Evolutionary conservation across 768 basidiomycete genomes (phyloP), one percentile per base, ranked within the genome.

Genomic region (Mycena galericulata): DNA sequence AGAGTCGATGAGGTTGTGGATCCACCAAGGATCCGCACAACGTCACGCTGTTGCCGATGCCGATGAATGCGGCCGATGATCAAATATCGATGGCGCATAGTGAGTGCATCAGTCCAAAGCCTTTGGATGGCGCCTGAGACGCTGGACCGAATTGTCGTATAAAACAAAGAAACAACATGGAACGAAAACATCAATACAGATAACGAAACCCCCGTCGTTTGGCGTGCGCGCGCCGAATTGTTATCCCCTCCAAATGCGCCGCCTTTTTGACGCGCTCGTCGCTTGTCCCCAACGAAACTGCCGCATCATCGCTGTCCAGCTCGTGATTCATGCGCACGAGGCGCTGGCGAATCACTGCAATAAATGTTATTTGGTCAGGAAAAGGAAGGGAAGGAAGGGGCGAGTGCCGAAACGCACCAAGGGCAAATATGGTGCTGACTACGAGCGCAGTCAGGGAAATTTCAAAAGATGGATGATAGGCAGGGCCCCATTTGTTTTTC

Each of bases 201-300:
- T 86, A 86, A 9, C 84, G 75, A 73, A 86, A 85, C 2, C 82
- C 83, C 68, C 71, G 79, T 55, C 79, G 80, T 62, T 75, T 78
- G 43, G 73, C 74, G 26, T 84, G 36, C 17, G 85, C 85, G 58
- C 84, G 82, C 22, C 82, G 81, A 57, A 82, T 76, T 4, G 82
- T 78, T 30, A 87, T 81, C 1, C 83, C 83, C 65, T 85, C 84
- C 54, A 86, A 69, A 68, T 75, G 77, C 11, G 85, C 85, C 4
- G 83, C 84, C 36, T 84, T 82, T 64, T 83, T 81, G 57, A 86
- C 79, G 27, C 84, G 81, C 49, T 83, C 78, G 18, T 78, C 79
- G 51, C 78, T 75, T 2, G 80, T n/a, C n/a, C n/a, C 78, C 12
- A 75, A 67, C 30, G 79, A 69, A n/a, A 76, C 70, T 0, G 71